phyloP scores from a whole-genome alignment of 2,329 filamentous ascomycete species.

The Scortechinia acanthostroma region DNA sequence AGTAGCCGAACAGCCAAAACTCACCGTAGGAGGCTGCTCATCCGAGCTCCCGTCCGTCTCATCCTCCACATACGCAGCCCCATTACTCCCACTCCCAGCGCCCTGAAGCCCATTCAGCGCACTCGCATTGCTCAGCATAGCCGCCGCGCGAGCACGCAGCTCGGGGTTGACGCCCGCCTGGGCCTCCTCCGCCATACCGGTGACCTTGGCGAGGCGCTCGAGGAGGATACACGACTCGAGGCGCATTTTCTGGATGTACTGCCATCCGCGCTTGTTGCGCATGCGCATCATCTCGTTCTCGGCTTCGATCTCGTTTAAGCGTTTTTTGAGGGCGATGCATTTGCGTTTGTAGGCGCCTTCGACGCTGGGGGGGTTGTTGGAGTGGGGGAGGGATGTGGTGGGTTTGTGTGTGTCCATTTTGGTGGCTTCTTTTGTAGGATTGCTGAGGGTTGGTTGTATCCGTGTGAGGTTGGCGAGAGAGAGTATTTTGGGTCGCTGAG shows the following conservation, averaged over 20 bases:
- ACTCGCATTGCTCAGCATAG: slow-evolving; percentile 16
- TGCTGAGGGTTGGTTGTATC: background rate
- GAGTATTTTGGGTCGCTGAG: slow-evolving; percentile 2
- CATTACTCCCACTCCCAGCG: slow-evolving; percentile 8
- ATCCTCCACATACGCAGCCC: slow-evolving; percentile 21
- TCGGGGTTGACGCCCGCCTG: slow-evolving; percentile 18
- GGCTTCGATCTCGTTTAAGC: slow-evolving; percentile 54
- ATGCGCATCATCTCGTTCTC: slow-evolving; percentile 51
- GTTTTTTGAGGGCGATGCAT: slow-evolving; percentile 57
- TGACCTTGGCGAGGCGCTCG: slow-evolving; percentile 26
- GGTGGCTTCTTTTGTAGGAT: background rate
- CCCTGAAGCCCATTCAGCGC: slow-evolving; percentile 10
- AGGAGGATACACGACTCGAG: slow-evolving; percentile 28
- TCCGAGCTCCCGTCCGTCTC: slow-evolving; percentile 32
- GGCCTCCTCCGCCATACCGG: slow-evolving; percentile 27
- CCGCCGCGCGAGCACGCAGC: slow-evolving; percentile 21
- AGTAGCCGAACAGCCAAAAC: slow-evolving; percentile 6
- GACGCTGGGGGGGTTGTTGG: slow-evolving; percentile 41
- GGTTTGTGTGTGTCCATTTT: background rate
- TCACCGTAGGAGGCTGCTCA: slow-evolving; percentile 29
- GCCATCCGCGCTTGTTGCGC: slow-evolving; percentile 45
- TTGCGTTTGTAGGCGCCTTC: slow-evolving; percentile 61
- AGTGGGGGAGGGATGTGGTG: background rate
- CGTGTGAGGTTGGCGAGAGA: too few relatives aligned
- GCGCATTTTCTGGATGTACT: slow-evolving; percentile 58